These are phyloP conservation scores for Clathrus columnatus DNA, from an alignment of 768 basidiomycete species.

Conservation along the genomic window DNA sequence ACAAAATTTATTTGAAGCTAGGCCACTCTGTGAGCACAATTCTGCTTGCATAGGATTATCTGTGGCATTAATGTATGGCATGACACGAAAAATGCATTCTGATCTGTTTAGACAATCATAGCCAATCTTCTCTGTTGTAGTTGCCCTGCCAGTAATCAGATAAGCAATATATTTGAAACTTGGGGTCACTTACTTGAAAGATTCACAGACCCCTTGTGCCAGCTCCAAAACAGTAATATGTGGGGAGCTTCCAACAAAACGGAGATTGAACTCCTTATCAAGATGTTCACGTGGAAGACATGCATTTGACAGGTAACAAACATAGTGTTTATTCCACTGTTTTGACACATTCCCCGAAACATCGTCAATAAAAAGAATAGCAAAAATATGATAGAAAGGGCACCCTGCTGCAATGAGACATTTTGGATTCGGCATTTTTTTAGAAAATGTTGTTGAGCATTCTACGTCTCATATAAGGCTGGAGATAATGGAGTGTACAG, in stretches of 20 bases:
- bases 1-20: slow-evolving; percentile 11
- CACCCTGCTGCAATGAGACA: slow-evolving; percentile 1
- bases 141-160: slow-evolving; percentile 8
- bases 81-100: slow-evolving; percentile 8
- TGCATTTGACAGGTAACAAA: slow-evolving; percentile 6
- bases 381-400: slow-evolving; percentile 1
- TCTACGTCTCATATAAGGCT: background rate
- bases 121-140: slow-evolving; percentile 2
- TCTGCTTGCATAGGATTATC: slow-evolving; percentile 19
- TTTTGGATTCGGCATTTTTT: slow-evolving; percentile 8
- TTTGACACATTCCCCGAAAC: slow-evolving; percentile 13
- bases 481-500: background rate
- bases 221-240: slow-evolving; percentile 31
- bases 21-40: slow-evolving; percentile 13
- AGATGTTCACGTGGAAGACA: slow-evolving; percentile 1
- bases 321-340: slow-evolving; percentile 8
- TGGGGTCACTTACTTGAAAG: slow-evolving; percentile 23
- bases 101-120: slow-evolving; percentile 6
- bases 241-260: slow-evolving; percentile 23
- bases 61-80: slow-evolving; percentile 9
- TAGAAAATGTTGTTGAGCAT: too few relatives aligned
- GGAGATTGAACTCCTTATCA: slow-evolving; percentile 1
- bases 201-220: slow-evolving; percentile 24
- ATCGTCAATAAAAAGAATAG: slow-evolving; percentile 11
- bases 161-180: background rate